Percentiles rank a stretch among this genome's conserved stretches.
These are phyloP conservation scores for Fusarium piperis DNA, from an alignment of 2,329 filamentous ascomycete species.

Conservation along the genomic window DNA sequence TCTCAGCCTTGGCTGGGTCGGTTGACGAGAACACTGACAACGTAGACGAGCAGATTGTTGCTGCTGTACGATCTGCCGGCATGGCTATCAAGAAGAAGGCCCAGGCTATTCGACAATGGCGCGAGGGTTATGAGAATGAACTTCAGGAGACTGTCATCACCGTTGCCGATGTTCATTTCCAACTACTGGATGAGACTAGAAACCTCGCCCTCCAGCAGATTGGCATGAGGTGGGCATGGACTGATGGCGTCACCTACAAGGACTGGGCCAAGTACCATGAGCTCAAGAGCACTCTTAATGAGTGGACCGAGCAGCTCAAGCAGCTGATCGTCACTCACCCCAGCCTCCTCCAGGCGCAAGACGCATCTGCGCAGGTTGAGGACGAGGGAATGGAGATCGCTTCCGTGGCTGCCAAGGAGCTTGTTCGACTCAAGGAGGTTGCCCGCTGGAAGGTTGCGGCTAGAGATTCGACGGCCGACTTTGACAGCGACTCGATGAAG, in stretches of 20 bases:
- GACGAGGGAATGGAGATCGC: conserved; percentile 83
- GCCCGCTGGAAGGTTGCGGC: conserved; percentile 84
- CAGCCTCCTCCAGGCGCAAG: conserved; percentile 73
- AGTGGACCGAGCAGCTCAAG: conserved; percentile 87
- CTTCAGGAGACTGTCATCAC: conserved; percentile 74
- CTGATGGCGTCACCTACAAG: conserved; percentile 94
- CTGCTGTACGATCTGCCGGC: conserved; percentile 72
- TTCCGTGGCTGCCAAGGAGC: conserved; percentile 80
- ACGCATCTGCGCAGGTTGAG: conserved; percentile 75
- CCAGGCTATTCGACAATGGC: conserved; percentile 81
- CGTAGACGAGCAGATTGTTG: conserved; percentile 55
- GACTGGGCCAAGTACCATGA: conserved; percentile 97
- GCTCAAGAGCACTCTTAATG: conserved; percentile 81
- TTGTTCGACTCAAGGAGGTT: conserved; percentile 83
- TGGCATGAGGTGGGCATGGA: conserved; percentile 95
- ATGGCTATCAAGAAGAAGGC: conserved; percentile 79
- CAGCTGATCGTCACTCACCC: conserved; percentile 79
- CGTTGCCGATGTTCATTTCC: conserved; percentile 82
- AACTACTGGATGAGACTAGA: conserved; percentile 83
- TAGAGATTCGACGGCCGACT: conserved; percentile 79
- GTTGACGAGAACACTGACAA: conserved; percentile 56
- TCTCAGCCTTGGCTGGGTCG: conserved; percentile 69
- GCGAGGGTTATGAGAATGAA: conserved; percentile 74
- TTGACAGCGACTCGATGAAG: conserved; percentile 73
- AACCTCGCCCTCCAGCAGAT: conserved; percentile 90